A percentile compares a stretch with the other conserved stretches of the same genome.
phyloP scores from a whole-genome alignment of 768 basidiomycete species.

The Serendipita sp. region DNA sequence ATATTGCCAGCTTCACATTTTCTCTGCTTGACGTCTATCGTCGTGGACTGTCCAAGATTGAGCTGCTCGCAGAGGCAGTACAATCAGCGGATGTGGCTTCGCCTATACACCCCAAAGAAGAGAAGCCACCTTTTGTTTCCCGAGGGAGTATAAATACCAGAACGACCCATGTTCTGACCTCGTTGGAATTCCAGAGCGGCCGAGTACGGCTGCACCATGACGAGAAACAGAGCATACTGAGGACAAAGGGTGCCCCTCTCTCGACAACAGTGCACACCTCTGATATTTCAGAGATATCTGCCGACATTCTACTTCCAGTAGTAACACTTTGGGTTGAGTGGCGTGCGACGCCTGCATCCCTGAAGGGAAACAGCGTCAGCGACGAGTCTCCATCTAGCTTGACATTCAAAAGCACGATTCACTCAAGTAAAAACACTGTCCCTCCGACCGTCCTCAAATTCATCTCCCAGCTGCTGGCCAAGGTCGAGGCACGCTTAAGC shows the following conservation, averaged over 20 bases:
- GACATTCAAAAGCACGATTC: constrained; percentile 74
- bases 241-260: constrained; percentile 18
- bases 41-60: constrained; percentile 31
- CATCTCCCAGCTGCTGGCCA: constrained; percentile 53
- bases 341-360: constrained; percentile 35
- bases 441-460: constrained; percentile 74
- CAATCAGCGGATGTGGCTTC: not conserved
- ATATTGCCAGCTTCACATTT: constrained; percentile 60
- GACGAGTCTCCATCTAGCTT: constrained; percentile 38
- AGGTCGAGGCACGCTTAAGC: constrained; percentile 54
- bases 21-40: constrained; percentile 75
- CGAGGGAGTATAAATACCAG: not conserved
- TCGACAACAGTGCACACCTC: not conserved
- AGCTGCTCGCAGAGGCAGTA: not conserved
- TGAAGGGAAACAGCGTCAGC: constrained; percentile 19
- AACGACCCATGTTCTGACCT: constrained; percentile 44
- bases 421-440: constrained; percentile 74
- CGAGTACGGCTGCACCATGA: constrained; percentile 56
- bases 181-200: constrained; percentile 70
- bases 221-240: constrained; percentile 25
- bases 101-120: not conserved
- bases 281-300: constrained; percentile 10
- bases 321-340: constrained; percentile 77
- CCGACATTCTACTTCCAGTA: constrained; percentile 33
- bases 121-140: not conserved